Evolutionary conservation across 306 rosid genomes (phyloP), one percentile per base, ranked within the genome.

Genomic region (Malus sieversii): DNA sequence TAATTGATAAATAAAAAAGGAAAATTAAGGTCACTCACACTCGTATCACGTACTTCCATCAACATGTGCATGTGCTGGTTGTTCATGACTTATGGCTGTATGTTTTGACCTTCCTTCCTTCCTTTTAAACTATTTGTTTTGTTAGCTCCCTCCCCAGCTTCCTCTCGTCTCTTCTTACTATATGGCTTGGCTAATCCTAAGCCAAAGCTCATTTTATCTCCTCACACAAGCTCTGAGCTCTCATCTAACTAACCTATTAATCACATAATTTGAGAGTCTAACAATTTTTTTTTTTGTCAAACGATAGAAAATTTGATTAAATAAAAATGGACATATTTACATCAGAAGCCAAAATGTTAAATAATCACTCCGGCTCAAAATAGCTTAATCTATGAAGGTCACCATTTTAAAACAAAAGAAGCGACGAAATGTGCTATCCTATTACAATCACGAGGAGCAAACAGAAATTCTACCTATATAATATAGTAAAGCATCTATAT

Each of bases 121-220:
- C 55, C 42, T 14, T 46, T 4, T 13, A 30, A 30, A 48, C 20
- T 48, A 15, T 48, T 48, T 48, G 55, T 66, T 63, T 6, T 6
- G 22, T 66, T 66, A 19, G 70, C 70, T 35, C 25, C 55, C 53
- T 46, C 19, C 53, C 7, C 70, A 8, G 70, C 48, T 19, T 66
- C 68, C 35, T 23, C 9, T 15, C 9, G 44, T 62, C 2, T 38
- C 44, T 27, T 16, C 27, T 30, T 20, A 3, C 15, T 13, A 16
- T 32, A 6, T 35, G 81, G 81, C 81, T 78, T 58, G 72, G 82
- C 75, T 77, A 16, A 59, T 10, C 42, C 46, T 19, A 57, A 15
- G 70, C 70, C 30, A 19, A 29, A 27, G 38, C 38, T 61, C 35
- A 25, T 61, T 61, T 13, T 38, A 38, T 59, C 25, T 40, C 6